These are phyloP conservation scores for Symbiotaphrina buchneri DNA, from an alignment of 495 filamentous ascomycete genomes.

Conservation along the genomic window DNA sequence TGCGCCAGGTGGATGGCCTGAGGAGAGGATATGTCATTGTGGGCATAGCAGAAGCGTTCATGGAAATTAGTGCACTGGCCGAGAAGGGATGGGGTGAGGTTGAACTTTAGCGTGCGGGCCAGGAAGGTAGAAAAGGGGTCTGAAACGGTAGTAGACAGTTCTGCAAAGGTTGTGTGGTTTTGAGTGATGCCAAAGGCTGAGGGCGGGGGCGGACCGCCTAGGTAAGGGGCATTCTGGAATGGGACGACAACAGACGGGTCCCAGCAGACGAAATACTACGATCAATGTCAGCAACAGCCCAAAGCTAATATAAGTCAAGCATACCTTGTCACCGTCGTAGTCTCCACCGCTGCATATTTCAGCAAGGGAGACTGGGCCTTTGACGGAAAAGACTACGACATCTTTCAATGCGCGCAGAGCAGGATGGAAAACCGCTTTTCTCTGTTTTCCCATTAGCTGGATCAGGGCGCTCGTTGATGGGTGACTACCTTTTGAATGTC, in stretches of 20 bases:
- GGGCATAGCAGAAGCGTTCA: slow-evolving; percentile 40
- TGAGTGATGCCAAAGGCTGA: slow-evolving; percentile 34
- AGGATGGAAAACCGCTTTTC: slow-evolving; percentile 32
- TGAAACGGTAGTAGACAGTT: slow-evolving; percentile 16
- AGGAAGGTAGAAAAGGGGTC: slow-evolving; percentile 18
- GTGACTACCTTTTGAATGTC: slow-evolving; percentile 51
- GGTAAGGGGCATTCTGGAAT: slow-evolving; percentile 51
- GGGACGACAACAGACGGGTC: slow-evolving; percentile 46
- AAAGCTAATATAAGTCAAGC: background rate
- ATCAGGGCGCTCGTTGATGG: background rate
- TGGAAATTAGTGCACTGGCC: slow-evolving; percentile 59
- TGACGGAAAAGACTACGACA: slow-evolving; percentile 64
- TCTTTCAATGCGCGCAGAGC: slow-evolving; percentile 61
- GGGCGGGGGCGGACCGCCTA: slow-evolving; percentile 18
- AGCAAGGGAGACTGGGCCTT: slow-evolving; percentile 47
- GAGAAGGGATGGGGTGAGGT: slow-evolving; percentile 38
- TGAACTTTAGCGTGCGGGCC: slow-evolving; percentile 34
- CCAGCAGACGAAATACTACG: slow-evolving; percentile 61
- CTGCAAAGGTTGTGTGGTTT: slow-evolving; percentile 25
- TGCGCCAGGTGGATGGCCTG: slow-evolving; percentile 35
- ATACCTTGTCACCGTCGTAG: slow-evolving; percentile 69
- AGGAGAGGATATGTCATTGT: slow-evolving; percentile 29
- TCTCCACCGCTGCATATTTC: slow-evolving; percentile 78
- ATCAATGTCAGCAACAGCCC: slow-evolving; percentile 1
- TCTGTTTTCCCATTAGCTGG: slow-evolving; percentile 8